Conservation (phyloP, 768 basidiomycete species). For the Saitozyma podzolica region DNA sequence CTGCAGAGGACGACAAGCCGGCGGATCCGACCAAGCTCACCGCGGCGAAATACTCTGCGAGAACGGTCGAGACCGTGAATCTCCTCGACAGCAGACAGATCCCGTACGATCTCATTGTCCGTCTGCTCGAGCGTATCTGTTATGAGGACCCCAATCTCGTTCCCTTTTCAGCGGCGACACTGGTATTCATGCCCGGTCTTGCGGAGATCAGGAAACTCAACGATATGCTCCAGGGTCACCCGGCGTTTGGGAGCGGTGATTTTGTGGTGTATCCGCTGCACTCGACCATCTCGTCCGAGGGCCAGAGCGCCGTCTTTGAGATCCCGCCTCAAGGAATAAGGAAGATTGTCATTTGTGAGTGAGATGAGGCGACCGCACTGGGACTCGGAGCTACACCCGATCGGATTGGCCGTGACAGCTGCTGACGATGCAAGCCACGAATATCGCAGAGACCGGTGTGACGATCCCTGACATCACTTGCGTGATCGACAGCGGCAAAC, state of each 20-base stretch:
- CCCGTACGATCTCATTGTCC: constrained; percentile 85
- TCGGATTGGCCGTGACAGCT: neutral
- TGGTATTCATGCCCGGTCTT: constrained; percentile 93
- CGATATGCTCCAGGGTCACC: constrained; percentile 76
- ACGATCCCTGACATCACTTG: constrained; percentile 98
- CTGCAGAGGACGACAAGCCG: constrained; percentile 49
- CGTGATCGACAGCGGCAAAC: constrained; percentile 91
- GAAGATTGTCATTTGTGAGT: constrained; percentile 89
- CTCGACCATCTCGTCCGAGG: constrained; percentile 87
- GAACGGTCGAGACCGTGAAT: constrained; percentile 75
- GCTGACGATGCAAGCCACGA: constrained; percentile 30
- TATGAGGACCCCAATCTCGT: constrained; percentile 62
- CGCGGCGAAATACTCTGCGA: constrained; percentile 65
- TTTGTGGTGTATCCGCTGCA: constrained; percentile 86
- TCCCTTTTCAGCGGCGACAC: constrained; percentile 71
- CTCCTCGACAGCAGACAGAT: constrained; percentile 83
- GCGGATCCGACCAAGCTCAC: constrained; percentile 46
- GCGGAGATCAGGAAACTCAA: constrained; percentile 87
- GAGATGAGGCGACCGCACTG: neutral
- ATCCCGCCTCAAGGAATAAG: constrained; percentile 73
- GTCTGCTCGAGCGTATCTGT: constrained; percentile 78
- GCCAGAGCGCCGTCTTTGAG: constrained; percentile 87
- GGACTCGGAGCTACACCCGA: neutral
- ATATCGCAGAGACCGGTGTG: constrained; percentile 76
- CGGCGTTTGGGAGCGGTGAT: constrained; percentile 63